A percentile compares a stretch with the other conserved stretches of the same genome.
Evolutionary conservation across 2,329 filamentous ascomycete genomes (phyloP).

Genomic region (Fusarium marasasianum): DNA sequence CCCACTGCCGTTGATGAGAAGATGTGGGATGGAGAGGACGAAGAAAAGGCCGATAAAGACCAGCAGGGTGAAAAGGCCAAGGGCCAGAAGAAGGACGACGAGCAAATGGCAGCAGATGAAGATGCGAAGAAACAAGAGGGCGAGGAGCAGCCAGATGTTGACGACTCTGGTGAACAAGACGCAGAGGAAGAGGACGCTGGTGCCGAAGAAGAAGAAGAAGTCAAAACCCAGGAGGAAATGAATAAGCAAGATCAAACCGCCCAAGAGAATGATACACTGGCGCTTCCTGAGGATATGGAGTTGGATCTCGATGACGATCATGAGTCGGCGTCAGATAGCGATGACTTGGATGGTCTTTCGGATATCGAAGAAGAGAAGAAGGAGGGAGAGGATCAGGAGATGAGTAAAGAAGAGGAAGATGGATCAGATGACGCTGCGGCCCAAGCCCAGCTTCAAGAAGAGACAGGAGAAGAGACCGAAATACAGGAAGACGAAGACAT

Average conservation of each 20-base stretch:
- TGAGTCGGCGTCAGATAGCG: conserved; percentile 63
- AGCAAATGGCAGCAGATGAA: conserved; percentile 68
- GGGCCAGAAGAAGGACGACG: conserved; percentile 72
- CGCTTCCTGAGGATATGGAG: conserved; percentile 88
- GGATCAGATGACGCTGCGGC: conserved; percentile 52
- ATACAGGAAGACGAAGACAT: conserved; percentile 66
- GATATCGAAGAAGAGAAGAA: conserved; percentile 60
- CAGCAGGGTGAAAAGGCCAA: conserved; percentile 78
- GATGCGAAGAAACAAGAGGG: conserved; percentile 61
- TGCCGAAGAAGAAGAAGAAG: conserved; percentile 67
- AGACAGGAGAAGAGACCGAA: conserved; percentile 58
- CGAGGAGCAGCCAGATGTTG: conserved; percentile 52
- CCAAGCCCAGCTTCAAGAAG: conserved; percentile 50
- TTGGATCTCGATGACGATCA: conserved; percentile 81
- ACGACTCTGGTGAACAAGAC: conserved; percentile 55
- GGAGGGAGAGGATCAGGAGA: conserved; percentile 53
- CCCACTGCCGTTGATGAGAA: conserved; percentile 95
- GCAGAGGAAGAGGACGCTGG: conserved; percentile 71
- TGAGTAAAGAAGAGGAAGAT: conserved; percentile 46
- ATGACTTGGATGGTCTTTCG: conserved; percentile 67
- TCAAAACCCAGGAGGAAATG: conserved; percentile 63
- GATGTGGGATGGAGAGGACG: conserved; percentile 93
- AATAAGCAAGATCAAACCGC: conserved; percentile 77
- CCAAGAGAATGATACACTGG: conserved; percentile 82
- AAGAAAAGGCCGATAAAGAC: conserved; percentile 84